phyloP scores from a whole-genome alignment of 345 rosid species.

The Ceriops zippeliana region DNA sequence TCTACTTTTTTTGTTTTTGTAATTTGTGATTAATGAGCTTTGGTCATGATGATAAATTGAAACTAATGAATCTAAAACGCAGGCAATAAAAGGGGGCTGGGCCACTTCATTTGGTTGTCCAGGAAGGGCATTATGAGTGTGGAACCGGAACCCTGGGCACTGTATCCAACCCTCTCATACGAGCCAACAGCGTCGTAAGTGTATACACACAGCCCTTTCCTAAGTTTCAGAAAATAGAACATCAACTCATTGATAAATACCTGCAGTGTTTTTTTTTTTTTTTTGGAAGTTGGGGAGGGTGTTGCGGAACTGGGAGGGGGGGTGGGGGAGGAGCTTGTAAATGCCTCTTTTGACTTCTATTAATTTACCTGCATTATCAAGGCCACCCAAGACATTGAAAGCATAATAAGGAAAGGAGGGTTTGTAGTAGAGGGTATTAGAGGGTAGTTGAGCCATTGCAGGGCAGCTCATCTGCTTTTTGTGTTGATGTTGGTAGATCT shows the following conservation, averaged over 20 bases:
- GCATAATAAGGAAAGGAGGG: constrained; percentile 95
- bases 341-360: background rate
- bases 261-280: too few relatives aligned
- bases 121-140: constrained; percentile 91
- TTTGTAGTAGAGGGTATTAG: constrained; percentile 94
- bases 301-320: too few relatives aligned
- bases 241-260: background rate
- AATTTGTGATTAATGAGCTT: too few relatives aligned
- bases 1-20: too few relatives aligned
- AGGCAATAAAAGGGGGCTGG: constrained; percentile 91
- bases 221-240: constrained; percentile 18
- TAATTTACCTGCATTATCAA: constrained; percentile 74
- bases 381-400: constrained; percentile 95
- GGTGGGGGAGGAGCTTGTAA: constrained; percentile 2
- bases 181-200: constrained; percentile 97
- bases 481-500: constrained; percentile 97
- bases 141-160: constrained; percentile 93
- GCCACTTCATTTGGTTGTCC: constrained; percentile 91
- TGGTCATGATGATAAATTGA: too few relatives aligned
- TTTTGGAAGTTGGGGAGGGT: too few relatives aligned
- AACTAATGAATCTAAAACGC: constrained; percentile 11
- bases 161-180: constrained; percentile 94
- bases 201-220: constrained; percentile 98
- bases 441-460: constrained; percentile 89
- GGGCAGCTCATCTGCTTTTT: constrained; percentile 97